Percentiles rank a stretch among this genome's conserved stretches.
Conservation (phyloP, 805 yeast genomes). For the Ogataea zsoltii region DNA sequence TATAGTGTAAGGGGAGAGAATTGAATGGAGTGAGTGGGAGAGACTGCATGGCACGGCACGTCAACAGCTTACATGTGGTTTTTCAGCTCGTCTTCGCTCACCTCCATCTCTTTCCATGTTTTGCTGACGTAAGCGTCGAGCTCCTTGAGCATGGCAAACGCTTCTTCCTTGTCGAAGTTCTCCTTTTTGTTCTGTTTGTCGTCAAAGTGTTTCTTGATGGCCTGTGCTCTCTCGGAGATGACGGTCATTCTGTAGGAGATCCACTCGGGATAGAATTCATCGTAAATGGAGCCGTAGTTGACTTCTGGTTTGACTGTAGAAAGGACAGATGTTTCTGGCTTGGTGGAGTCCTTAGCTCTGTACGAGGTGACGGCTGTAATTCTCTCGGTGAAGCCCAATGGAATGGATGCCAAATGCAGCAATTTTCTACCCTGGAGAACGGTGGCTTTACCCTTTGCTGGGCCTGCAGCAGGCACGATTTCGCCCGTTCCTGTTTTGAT, state of each 20-base stretch:
- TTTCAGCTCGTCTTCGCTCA: constrained; percentile 24
- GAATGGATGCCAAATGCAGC: constrained; percentile 48
- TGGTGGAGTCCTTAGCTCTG: constrained; percentile 40
- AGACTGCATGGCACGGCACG: no score
- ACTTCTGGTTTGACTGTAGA: constrained; percentile 43
- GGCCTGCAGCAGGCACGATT: constrained; percentile 38
- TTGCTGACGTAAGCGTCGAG: constrained; percentile 29
- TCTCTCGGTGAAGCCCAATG: constrained; percentile 42
- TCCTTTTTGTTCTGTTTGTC: constrained; percentile 26
- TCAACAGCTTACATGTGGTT: no score
- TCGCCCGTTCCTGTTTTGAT: constrained; percentile 47
- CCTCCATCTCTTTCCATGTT: constrained; percentile 39
- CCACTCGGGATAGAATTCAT: constrained; percentile 43
- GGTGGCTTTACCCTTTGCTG: constrained; percentile 50
- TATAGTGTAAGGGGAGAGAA: no score
- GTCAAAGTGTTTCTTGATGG: constrained; percentile 29
- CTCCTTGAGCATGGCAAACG: constrained; percentile 34
- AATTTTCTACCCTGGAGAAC: constrained; percentile 49
- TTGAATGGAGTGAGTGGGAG: no score
- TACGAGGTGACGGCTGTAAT: constrained; percentile 44
- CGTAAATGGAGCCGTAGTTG: constrained; percentile 37
- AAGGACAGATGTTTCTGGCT: constrained; percentile 41
- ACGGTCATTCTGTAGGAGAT: constrained; percentile 40
- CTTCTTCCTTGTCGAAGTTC: constrained; percentile 38
- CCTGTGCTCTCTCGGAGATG: constrained; percentile 34